phyloP scores from a whole-genome alignment of 345 rosid genomes.

The Salix dunnii region DNA sequence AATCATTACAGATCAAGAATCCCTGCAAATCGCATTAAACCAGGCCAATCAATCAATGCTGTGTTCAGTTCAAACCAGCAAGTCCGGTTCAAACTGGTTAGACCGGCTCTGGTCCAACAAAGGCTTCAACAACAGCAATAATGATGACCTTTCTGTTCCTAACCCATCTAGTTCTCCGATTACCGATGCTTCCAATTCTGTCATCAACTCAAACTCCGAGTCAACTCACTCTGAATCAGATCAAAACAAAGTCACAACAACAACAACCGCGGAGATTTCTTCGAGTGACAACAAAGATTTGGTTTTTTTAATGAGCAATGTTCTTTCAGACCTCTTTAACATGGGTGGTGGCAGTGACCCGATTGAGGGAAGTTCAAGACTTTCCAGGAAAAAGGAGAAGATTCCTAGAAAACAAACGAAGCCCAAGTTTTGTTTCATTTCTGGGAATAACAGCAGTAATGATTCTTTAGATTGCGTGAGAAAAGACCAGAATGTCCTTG shows the following conservation, averaged over 20 bases:
- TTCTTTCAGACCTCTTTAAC: constrained; percentile 78
- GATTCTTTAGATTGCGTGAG: constrained; percentile 12
- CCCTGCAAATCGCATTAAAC: background rate
- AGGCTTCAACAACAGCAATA: constrained; percentile 50
- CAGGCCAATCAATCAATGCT: background rate
- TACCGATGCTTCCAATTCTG: constrained; percentile 39
- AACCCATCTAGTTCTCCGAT: constrained; percentile 22
- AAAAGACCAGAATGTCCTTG: constrained; percentile 27
- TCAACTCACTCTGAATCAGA: constrained; percentile 33
- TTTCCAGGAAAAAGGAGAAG: constrained; percentile 35
- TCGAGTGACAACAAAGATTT: constrained; percentile 33
- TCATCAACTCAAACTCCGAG: constrained; percentile 9
- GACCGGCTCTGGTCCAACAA: constrained; percentile 79
- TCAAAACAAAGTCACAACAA: constrained; percentile 9
- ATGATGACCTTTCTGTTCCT: constrained; percentile 34
- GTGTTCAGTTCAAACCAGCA: background rate
- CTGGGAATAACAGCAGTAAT: constrained; percentile 11
- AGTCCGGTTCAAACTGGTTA: constrained; percentile 70
- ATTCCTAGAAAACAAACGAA: constrained; percentile 68
- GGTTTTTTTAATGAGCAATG: constrained; percentile 61
- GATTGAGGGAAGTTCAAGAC: constrained; percentile 5
- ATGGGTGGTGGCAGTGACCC: constrained; percentile 31
- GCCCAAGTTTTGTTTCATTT: constrained; percentile 56
- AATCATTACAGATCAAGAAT: background rate
- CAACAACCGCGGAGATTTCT: constrained; percentile 6